A percentile compares a stretch with the other conserved stretches of the same genome.
Evolutionary conservation across 2,329 filamentous ascomycete genomes (phyloP).

Genomic region (Coleophoma crateriformis): DNA sequence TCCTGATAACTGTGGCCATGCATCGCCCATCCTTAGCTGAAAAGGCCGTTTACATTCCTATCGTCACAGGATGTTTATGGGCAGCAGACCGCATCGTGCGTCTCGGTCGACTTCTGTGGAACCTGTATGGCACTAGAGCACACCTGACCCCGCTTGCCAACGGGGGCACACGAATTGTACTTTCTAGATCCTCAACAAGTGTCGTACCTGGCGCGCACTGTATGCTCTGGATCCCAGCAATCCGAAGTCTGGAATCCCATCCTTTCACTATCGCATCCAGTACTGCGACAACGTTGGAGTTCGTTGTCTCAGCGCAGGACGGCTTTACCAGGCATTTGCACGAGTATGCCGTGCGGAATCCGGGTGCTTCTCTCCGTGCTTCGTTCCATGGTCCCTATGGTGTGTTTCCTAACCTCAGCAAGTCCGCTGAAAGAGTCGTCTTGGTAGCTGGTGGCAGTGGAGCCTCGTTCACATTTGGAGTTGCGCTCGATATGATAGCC

Average conservation of each 20-base stretch:
- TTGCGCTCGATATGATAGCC: constrained; percentile 38
- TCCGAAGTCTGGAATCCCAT: constrained; percentile 51
- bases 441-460: constrained; percentile 54
- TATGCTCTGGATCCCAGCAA: constrained; percentile 55
- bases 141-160: constrained; percentile 45
- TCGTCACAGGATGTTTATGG: constrained; percentile 41
- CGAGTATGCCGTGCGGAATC: constrained; percentile 39
- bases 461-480: constrained; percentile 48
- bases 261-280: constrained; percentile 51
- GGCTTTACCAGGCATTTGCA: constrained; percentile 53
- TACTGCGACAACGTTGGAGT: constrained; percentile 38
- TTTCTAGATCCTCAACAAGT: constrained; percentile 39
- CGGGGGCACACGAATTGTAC: constrained; percentile 44
- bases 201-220: constrained; percentile 51
- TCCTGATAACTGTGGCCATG: constrained; percentile 39
- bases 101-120: constrained; percentile 32
- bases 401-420: constrained; percentile 41
- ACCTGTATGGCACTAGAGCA: constrained; percentile 43
- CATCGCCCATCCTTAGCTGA: constrained; percentile 40
- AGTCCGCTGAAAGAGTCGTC: constrained; percentile 44
- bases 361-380: constrained; percentile 39
- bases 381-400: constrained; percentile 55
- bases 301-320: constrained; percentile 49
- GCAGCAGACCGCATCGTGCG: constrained; percentile 43
- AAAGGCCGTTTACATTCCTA: constrained; percentile 35